Conservation (phyloP, 805 yeast genomes). For the Candida sithepensis region DNA sequence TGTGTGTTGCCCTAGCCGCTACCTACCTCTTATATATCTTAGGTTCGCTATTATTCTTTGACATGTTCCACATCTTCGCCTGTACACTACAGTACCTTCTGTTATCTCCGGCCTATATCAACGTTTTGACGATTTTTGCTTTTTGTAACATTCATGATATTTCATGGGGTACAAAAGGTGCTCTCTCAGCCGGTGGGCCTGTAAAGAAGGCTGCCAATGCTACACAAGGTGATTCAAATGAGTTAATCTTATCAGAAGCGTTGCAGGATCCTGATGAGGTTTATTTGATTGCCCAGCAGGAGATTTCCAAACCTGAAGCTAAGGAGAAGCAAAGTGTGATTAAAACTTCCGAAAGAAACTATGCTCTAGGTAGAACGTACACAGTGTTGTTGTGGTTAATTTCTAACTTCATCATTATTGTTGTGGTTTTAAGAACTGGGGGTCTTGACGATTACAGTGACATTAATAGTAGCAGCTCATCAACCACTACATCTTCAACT, state of each 20-base stretch:
- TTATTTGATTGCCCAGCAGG: constrained; percentile 23
- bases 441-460: constrained; percentile 51
- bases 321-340: constrained; percentile 36
- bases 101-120: constrained; percentile 83
- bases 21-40: constrained; percentile 76
- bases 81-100: constrained; percentile 79
- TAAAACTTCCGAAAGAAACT: constrained; percentile 51
- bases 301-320: constrained; percentile 38
- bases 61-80: constrained; percentile 87
- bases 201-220: constrained; percentile 53
- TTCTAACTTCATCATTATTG: constrained; percentile 74
- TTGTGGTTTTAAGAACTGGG: constrained; percentile 78
- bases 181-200: constrained; percentile 46
- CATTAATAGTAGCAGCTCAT: constrained; percentile 7
- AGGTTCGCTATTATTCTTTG: constrained; percentile 75
- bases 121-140: constrained; percentile 87
- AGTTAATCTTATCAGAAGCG: constrained; percentile 27
- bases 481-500: constrained; percentile 12
- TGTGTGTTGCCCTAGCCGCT: constrained; percentile 76
- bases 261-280: constrained; percentile 29
- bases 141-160: constrained; percentile 93
- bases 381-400: constrained; percentile 87
- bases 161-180: constrained; percentile 96
- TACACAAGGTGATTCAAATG: constrained; percentile 8
- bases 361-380: constrained; percentile 83